Base-by-base conservation (phyloP, 23 red algal genomes). In the Gracilaria gracilis region DNA sequence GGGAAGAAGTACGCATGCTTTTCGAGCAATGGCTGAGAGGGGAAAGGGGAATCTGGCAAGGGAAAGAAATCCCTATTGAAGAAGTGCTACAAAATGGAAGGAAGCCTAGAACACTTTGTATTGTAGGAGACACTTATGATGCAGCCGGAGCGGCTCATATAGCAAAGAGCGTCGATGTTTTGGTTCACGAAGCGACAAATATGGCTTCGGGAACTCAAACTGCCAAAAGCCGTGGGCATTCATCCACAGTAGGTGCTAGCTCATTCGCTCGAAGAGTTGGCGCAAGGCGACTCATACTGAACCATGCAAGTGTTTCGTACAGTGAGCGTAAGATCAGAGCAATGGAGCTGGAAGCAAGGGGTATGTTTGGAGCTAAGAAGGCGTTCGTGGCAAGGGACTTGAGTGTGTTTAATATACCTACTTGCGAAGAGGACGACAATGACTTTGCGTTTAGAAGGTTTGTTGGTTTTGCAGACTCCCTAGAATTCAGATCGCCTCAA, bases 151-250 rank as follows among this genome's bases (percentile, higher is more conserved):
- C 94, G 15, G 53, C 70, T 1, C 70, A 86, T 61, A 81, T 93
- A 76, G 96, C 96, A 1, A 75, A 80, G 29, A 27, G 80, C 20
- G 93, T 90, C 25, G 91, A 98, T 49, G 86, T 92, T 46, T 67
- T 98, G 24, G 91, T 98, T 21, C 96, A 98, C 81, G 96, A 98
- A 58, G 96, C 96, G 14, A 98, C 96, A 4, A 83, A 93, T 88
- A 66, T 81, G 38, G 93, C 89, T 54, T 80, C 73, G 8, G 50
- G 78, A 35, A 71, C 76, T 16, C 69, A 88, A 19, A 85, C 77
- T 46, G 96, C 91, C 15, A 80, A 29, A 32, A 81, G 61, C 15
- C 67, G 86, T 11, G 87, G 79, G 31, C 96, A 98, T 84, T 94
- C 91, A 21, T 93, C 92, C 24, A 79, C 92, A 14, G 44, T 78